Conservation (phyloP, 495 filamentous ascomycete species). For the Penicillium tannophilum region DNA sequence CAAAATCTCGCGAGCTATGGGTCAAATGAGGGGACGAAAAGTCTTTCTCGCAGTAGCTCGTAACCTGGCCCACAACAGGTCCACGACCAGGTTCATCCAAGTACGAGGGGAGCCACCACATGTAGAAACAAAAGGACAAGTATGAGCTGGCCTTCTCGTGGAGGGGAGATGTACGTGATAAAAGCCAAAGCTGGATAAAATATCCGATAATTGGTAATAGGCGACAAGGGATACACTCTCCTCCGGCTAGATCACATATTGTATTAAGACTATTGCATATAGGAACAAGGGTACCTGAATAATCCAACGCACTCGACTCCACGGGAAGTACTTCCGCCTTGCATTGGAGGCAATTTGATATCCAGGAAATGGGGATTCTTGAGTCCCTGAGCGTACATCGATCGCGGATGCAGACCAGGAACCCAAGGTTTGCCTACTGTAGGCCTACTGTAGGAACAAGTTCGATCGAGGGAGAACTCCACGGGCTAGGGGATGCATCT, state of each 20-base stretch:
- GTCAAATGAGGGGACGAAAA: not conserved
- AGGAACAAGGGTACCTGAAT: slow-evolving; percentile 28
- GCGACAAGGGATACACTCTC: slow-evolving; percentile 6
- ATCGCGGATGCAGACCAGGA: slow-evolving; percentile 13
- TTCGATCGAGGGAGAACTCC: slow-evolving; percentile 19
- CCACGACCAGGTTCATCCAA: not conserved
- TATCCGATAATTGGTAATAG: not conserved
- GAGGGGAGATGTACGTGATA: not conserved
- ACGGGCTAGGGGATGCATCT: slow-evolving; percentile 16
- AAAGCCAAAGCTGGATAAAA: not conserved
- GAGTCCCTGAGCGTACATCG: slow-evolving; percentile 14
- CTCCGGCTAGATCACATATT: slow-evolving; percentile 1
- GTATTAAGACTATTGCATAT: slow-evolving; percentile 4
- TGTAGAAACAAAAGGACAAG: slow-evolving; percentile 1
- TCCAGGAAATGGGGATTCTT: slow-evolving; percentile 27
- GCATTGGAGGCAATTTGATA: slow-evolving; percentile 28
- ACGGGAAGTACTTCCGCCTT: slow-evolving; percentile 25
- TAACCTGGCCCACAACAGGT: not conserved
- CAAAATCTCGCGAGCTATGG: not conserved
- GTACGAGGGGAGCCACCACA: slow-evolving; percentile 5
- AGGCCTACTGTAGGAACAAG: not conserved
- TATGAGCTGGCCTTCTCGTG: slow-evolving; percentile 5
- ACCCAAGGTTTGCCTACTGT: not conserved
- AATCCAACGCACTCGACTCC: slow-evolving; percentile 16
- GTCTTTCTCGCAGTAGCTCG: slow-evolving; percentile 2